These are phyloP conservation scores for Scedosporium apiospermum DNA, from an alignment of 2,329 filamentous ascomycete species.

Conservation along the genomic window DNA sequence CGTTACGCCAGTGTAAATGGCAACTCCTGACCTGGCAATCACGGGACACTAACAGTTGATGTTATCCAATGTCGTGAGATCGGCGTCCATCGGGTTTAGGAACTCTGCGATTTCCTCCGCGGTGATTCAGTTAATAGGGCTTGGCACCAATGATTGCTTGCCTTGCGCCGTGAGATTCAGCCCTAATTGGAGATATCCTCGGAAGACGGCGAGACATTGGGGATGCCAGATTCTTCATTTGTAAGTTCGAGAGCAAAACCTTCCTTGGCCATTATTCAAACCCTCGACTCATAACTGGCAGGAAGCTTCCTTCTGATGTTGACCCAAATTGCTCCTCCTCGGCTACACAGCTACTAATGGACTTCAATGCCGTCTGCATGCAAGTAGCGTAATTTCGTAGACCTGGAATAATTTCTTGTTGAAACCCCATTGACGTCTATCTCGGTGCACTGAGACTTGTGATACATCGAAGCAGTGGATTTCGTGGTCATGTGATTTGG, in stretches of 20 bases:
- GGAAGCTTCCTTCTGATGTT: too few relatives aligned
- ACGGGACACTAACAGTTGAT: background rate
- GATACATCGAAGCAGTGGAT: background rate
- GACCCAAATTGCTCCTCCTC: too few relatives aligned
- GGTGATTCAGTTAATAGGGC: background rate
- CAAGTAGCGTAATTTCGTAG: too few relatives aligned
- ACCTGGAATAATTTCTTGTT: too few relatives aligned
- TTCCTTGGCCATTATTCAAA: too few relatives aligned
- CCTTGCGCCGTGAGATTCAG: background rate
- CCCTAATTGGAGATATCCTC: background rate
- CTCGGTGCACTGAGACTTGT: background rate
- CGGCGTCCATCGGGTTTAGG: background rate
- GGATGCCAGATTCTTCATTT: too few relatives aligned
- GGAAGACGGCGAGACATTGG: background rate
- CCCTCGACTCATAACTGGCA: too few relatives aligned
- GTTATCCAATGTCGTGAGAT: background rate
- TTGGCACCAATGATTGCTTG: background rate
- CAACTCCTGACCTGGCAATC: background rate
- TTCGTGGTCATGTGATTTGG: background rate
- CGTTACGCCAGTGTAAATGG: background rate
- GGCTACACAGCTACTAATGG: too few relatives aligned
- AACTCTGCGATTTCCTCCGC: background rate
- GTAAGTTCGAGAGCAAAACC: too few relatives aligned
- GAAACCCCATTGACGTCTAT: too few relatives aligned
- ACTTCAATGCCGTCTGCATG: too few relatives aligned